Percentiles rank a stretch among this genome's conserved stretches.
Evolutionary conservation across 805 yeast genomes (phyloP).

Genomic region (Yarrowia bubula): DNA sequence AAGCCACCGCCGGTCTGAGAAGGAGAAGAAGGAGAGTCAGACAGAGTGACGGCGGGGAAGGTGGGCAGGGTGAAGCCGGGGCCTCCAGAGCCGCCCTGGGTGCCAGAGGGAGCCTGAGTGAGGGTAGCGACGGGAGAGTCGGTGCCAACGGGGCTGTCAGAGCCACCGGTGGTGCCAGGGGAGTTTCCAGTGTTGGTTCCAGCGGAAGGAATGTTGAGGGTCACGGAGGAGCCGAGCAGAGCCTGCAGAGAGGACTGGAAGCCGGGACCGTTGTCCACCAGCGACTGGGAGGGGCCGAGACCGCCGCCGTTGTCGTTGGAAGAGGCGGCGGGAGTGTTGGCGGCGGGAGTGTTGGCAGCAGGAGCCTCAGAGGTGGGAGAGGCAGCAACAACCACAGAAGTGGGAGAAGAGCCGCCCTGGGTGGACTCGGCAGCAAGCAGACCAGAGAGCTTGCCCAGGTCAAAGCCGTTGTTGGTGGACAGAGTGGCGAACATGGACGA

Average conservation of each 20-base stretch:
- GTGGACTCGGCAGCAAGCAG: slow-evolving; percentile 9
- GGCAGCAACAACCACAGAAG: slow-evolving; percentile 13
- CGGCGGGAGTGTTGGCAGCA: not conserved
- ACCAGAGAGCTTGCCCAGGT: slow-evolving; percentile 10
- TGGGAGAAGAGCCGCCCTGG: not conserved
- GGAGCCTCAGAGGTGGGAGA: slow-evolving; percentile 9
- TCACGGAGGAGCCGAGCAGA: slow-evolving; percentile 20
- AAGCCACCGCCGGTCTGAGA: slow-evolving; percentile 11
- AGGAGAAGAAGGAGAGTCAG: slow-evolving; percentile 13
- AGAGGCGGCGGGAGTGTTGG: not conserved
- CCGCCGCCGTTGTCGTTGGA: slow-evolving; percentile 1
- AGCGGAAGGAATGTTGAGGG: not conserved
- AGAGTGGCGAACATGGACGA: slow-evolving; percentile 23
- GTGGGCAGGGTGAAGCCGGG: slow-evolving; percentile 23
- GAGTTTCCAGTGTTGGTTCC: not conserved
- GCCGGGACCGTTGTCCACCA: slow-evolving; percentile 8
- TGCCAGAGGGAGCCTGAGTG: no score
- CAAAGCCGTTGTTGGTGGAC: slow-evolving; percentile 22
- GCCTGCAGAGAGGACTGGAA: slow-evolving; percentile 26
- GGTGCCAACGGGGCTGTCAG: not conserved
- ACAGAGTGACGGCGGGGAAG: slow-evolving; percentile 13
- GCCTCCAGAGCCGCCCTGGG: slow-evolving; percentile 5
- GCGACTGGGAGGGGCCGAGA: not conserved
- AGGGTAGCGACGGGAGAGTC: not conserved
- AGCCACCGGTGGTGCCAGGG: not conserved